A percentile compares a stretch with the other conserved stretches of the same genome.
Evolutionary conservation across 2,329 filamentous ascomycete genomes (phyloP).

Genomic region (Cercospora nicotianae): DNA sequence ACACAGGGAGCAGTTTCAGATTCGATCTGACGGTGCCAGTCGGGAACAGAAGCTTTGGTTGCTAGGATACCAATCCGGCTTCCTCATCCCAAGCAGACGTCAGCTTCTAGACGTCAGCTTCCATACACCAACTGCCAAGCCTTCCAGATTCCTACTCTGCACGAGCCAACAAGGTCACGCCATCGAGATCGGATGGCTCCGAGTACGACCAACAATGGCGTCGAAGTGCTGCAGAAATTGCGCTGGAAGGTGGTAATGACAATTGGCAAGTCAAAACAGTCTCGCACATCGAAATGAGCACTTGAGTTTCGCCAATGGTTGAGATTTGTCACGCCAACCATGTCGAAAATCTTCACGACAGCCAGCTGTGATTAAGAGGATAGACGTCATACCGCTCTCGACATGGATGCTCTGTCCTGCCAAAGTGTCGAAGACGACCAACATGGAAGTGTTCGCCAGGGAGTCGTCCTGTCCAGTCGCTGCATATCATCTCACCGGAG

Average conservation of each 20-base stretch:
- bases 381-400: background rate
- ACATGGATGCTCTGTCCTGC: background rate
- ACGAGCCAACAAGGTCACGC: background rate
- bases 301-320: background rate
- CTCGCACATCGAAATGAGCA: background rate
- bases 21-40: background rate
- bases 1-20: background rate
- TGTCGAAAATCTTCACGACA: background rate
- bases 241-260: background rate
- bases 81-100: background rate
- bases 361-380: background rate
- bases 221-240: background rate
- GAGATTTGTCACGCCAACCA: background rate
- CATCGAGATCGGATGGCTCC: background rate
- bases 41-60: background rate
- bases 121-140: background rate
- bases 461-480: background rate
- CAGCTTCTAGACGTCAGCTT: background rate
- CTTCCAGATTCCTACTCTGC: background rate
- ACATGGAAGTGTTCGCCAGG: background rate
- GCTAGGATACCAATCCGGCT: background rate
- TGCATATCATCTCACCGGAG: background rate
- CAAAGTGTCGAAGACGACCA: background rate
- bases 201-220: background rate
- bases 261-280: background rate